Evolutionary conservation across 1,139 yeast genomes (phyloP).

Genomic region (Yamadazyma spencermartinsiae): DNA sequence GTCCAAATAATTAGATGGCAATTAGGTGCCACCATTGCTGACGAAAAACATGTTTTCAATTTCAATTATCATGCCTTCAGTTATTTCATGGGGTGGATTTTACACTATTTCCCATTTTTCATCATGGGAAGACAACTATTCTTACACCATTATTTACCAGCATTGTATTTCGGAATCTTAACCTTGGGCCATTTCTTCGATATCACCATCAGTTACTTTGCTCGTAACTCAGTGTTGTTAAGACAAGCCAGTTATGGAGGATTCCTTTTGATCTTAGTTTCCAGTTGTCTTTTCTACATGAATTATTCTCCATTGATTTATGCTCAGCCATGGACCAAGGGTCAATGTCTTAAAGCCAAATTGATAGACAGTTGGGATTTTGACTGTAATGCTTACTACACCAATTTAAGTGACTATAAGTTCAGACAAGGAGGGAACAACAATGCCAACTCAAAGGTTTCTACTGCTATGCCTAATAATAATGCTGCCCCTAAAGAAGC

Average conservation of each 20-base stretch:
- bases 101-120: conserved; percentile 86
- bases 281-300: conserved; percentile 56
- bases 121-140: conserved; percentile 93
- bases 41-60: conserved; percentile 58
- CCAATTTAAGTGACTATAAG: conserved; percentile 27
- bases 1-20: conserved; percentile 77
- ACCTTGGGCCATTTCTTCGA: conserved; percentile 84
- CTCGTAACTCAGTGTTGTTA: conserved; percentile 30
- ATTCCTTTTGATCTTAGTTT: conserved; percentile 49
- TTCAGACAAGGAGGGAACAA: conserved; percentile 5
- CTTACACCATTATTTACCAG: conserved; percentile 90
- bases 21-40: conserved; percentile 50
- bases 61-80: conserved; percentile 71
- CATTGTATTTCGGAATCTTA: conserved; percentile 83
- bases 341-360: conserved; percentile 61
- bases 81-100: conserved; percentile 76
- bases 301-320: conserved; percentile 74
- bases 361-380: conserved; percentile 78
- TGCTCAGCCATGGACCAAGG: conserved; percentile 80
- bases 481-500: conserved; percentile 22
- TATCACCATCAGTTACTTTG: conserved; percentile 50
- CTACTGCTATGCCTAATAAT: conserved; percentile 14
- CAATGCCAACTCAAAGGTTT: conserved; percentile 12
- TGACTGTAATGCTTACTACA: conserved; percentile 64
- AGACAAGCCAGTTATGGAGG: conserved; percentile 44